A percentile compares a stretch with the other conserved stretches of the same genome.
Evolutionary conservation across 176 grass and related monocot genomes (phyloP).

Genomic region (Eremochloa ophiuroides): DNA sequence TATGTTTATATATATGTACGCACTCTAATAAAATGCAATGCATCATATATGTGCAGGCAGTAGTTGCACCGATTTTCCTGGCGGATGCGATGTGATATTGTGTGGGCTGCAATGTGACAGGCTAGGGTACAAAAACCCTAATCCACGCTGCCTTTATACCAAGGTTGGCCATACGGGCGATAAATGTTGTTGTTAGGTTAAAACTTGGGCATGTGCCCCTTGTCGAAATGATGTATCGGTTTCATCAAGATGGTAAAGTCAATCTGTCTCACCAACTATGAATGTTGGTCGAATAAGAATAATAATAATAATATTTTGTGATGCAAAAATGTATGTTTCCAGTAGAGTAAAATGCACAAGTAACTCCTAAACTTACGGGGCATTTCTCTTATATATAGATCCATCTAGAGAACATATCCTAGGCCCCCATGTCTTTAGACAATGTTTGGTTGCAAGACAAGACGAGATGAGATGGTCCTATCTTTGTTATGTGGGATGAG

Average conservation of each 20-base stretch:
- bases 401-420: too few relatives aligned
- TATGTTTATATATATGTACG: background rate
- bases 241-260: background rate
- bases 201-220: background rate
- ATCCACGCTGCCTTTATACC: background rate
- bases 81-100: background rate
- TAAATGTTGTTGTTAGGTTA: background rate
- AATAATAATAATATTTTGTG: background rate
- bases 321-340: background rate
- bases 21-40: background rate
- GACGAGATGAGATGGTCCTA: too few relatives aligned
- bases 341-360: too few relatives aligned
- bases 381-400: too few relatives aligned
- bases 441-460: too few relatives aligned
- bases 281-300: background rate
- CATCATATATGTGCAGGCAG: background rate
- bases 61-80: background rate
- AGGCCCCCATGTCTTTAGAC: too few relatives aligned
- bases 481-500: too few relatives aligned
- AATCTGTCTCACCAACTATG: background rate
- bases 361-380: too few relatives aligned
- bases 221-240: background rate
- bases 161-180: background rate
- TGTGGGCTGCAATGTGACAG: rapidly evolving
- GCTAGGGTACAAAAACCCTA: background rate